A percentile compares a stretch with the other conserved stretches of the same genome.
Evolutionary conservation across 306 rosid species (phyloP).

Genomic region (Inga leiocalycina): DNA sequence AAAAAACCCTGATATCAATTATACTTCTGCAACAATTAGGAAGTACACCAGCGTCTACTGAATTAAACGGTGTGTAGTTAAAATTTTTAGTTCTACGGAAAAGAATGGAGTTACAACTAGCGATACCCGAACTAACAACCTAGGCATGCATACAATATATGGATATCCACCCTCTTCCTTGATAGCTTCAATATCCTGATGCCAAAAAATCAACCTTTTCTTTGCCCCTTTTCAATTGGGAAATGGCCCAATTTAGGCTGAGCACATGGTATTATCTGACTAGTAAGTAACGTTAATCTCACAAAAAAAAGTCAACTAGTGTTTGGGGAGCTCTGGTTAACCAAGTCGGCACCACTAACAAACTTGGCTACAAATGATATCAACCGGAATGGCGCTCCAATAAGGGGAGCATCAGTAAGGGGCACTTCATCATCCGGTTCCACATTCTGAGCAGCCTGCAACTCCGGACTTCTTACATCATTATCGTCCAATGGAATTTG

Average conservation of each 20-base stretch:
- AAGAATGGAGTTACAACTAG: not conserved
- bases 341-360: conserved; percentile 92
- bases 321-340: conserved; percentile 45
- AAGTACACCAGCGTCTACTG: not conserved
- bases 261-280: conserved; percentile 39
- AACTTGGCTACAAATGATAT: conserved; percentile 82
- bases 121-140: not conserved
- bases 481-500: conserved; percentile 66
- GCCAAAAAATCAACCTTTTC: not conserved
- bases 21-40: not conserved
- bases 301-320: conserved; percentile 36
- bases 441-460: conserved; percentile 42
- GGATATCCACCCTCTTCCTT: conserved; percentile 16
- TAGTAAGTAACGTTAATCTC: conserved; percentile 22
- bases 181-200: conserved; percentile 23
- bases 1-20: not conserved
- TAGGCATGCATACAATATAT: not conserved
- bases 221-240: not conserved
- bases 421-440: conserved; percentile 45
- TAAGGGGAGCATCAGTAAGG: conserved; percentile 80
- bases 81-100: not conserved
- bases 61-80: not conserved
- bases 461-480: conserved; percentile 44
- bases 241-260: conserved; percentile 40
- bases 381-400: conserved; percentile 90